These are phyloP conservation scores for Diplotaxis tenuifolia DNA, from an alignment of 345 rosid species.

Conservation along the genomic window DNA sequence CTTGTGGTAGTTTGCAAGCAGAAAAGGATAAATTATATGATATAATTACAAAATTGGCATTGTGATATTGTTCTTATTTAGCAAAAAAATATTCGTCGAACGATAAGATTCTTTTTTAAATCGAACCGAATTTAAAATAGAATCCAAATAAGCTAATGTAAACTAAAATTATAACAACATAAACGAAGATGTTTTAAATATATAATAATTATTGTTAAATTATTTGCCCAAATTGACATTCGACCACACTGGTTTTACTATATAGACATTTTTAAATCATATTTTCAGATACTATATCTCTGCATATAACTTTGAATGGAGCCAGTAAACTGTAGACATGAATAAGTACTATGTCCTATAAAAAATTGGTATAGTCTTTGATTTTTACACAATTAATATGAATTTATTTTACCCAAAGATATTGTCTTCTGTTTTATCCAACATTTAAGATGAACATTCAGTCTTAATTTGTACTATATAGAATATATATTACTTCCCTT, in stretches of 20 bases:
- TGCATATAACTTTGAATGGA: slow-evolving; percentile 13
- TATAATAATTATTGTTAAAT: slow-evolving; percentile 4
- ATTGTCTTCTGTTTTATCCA: slow-evolving; percentile 17
- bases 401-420: slow-evolving; percentile 16
- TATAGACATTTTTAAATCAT: not conserved
- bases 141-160: not conserved
- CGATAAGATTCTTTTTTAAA: not conserved
- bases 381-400: not conserved
- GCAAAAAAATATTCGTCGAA: not conserved
- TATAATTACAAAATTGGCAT: not conserved
- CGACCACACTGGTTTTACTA: slow-evolving; percentile 24
- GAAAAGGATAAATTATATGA: not conserved
- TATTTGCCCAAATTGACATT: slow-evolving; percentile 7
- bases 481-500: not conserved
- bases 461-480: not conserved
- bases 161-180: slow-evolving; percentile 6
- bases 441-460: not conserved
- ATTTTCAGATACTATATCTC: slow-evolving; percentile 11
- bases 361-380: slow-evolving; percentile 5
- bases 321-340: not conserved
- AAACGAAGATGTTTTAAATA: not conserved
- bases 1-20: not conserved
- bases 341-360: slow-evolving; percentile 11
- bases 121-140: not conserved
- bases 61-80: slow-evolving; percentile 5